Percentiles rank a stretch among this genome's conserved stretches.
Evolutionary conservation across 306 rosid species (phyloP).

Genomic region (Clitoria ternatea): DNA sequence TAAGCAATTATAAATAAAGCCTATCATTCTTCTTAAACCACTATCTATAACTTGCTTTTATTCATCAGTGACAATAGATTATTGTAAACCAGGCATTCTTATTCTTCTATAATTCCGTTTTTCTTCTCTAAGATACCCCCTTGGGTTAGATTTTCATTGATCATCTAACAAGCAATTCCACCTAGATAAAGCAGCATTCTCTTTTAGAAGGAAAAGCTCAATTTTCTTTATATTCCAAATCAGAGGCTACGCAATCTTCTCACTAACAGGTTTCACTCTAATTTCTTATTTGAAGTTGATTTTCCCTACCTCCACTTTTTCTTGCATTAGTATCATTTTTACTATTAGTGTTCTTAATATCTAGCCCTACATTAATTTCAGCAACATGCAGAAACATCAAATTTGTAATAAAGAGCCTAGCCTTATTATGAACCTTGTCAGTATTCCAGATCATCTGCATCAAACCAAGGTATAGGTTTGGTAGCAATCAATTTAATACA

Average conservation of each 20-base stretch:
- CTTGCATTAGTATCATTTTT: not conserved
- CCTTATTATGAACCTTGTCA: not conserved
- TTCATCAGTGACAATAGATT: too few relatives aligned
- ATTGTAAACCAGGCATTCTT: too few relatives aligned
- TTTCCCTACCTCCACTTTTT: not conserved
- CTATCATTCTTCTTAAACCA: too few relatives aligned
- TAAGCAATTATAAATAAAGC: too few relatives aligned
- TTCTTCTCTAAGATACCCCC: too few relatives aligned
- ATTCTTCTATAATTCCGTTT: too few relatives aligned
- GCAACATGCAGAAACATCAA: not conserved
- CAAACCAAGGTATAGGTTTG: not conserved
- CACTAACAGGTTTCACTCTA: slow-evolving; percentile 17
- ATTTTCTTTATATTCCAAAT: not conserved
- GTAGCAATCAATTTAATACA: not conserved
- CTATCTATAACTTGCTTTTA: too few relatives aligned
- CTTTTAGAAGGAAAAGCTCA: not conserved
- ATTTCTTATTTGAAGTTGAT: not conserved
- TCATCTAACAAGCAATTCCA: too few relatives aligned
- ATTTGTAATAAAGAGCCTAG: not conserved
- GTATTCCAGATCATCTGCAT: not conserved
- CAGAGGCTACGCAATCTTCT: slow-evolving; percentile 1
- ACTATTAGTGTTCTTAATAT: not conserved
- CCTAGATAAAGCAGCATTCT: slow-evolving; percentile 24
- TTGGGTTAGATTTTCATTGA: too few relatives aligned
- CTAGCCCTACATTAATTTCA: not conserved